Evolutionary conservation across 805 yeast genomes (phyloP).

Genomic region (Blastobotrys muscicola): DNA sequence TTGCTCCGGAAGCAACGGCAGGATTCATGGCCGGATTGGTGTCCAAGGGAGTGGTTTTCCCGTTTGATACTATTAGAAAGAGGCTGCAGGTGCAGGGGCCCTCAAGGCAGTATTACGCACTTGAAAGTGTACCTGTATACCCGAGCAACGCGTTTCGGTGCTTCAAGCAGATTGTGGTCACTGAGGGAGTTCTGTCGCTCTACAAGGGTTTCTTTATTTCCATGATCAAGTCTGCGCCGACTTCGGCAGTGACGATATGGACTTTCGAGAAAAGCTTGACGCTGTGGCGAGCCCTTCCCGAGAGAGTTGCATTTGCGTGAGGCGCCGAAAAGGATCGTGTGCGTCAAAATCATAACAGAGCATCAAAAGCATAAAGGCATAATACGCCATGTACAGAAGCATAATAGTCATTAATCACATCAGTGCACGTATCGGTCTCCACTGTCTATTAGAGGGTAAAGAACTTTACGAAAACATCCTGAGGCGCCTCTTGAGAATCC

Average conservation of each 20-base stretch:
- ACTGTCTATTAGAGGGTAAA: too few species aligned
- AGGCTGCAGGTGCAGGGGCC: constrained; percentile 56
- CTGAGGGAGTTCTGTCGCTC: constrained; percentile 58
- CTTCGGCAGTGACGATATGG: constrained; percentile 52
- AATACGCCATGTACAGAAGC: too few species aligned
- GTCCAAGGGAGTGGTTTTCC: constrained; percentile 70
- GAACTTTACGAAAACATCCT: not conserved
- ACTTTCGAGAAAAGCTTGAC: constrained; percentile 41
- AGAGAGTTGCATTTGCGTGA: not conserved
- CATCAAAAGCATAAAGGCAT: too few species aligned
- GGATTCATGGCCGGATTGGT: constrained; percentile 69
- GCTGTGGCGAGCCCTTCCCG: constrained; percentile 12
- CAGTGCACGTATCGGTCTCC: too few species aligned
- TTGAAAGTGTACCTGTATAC: constrained; percentile 19
- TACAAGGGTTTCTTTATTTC: constrained; percentile 71
- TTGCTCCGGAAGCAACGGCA: constrained; percentile 41
- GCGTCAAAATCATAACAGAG: too few species aligned
- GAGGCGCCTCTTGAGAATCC: constrained; percentile 1
- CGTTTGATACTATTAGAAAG: constrained; percentile 75
- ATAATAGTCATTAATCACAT: too few species aligned
- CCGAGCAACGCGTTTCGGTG: constrained; percentile 20
- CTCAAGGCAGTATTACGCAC: constrained; percentile 13
- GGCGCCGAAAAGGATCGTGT: too few species aligned
- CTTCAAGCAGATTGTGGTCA: constrained; percentile 32
- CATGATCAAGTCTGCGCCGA: constrained; percentile 68